Base-by-base conservation (phyloP, 2,329 filamentous ascomycete genomes). In the Huntiella bhutanensis region DNA sequence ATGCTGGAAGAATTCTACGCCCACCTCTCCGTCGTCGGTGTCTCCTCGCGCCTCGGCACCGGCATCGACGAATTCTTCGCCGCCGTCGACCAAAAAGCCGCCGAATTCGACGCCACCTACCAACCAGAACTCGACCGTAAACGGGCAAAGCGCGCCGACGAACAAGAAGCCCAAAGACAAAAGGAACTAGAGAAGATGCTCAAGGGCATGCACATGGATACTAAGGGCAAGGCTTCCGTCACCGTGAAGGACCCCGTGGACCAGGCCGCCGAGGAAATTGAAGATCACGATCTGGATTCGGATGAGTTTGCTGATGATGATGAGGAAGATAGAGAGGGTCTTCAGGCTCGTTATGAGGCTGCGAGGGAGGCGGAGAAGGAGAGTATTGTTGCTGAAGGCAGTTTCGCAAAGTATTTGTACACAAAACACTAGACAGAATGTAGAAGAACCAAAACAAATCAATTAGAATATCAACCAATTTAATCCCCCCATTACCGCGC, bases 1-100 rank as follows among this genome's bases (percentile, higher is more conserved):
- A 85, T 98, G 72, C 68, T 98, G 33, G 91, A 98, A 57, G 91
- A 98, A 60, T 98, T 98, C 58, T 98, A 98, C 62, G 79, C 84
- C 35, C 86, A 96, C 57, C 67, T 98, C 33, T 92, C 77, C 57
- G 83, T 98, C 6, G 88, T 98, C 0, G 86, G 81, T 0, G 92
- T 98, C 10, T 93, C 84, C 54, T 82, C 86, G 5, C 88, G 94
- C 75, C 84, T 88, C 0, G 91, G 91, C 16, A 79, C 82, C 0
- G 92, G 91, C 3, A 75, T 98, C 32, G 82, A 92, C 49, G 85
- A 93, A 17, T 98, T 98, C 62, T 96, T 98, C 59, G 73, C 77
- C 37, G 86, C 88, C 0, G 87, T 98, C 1, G 70, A 81, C 53
- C 77, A 81, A 51, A 98, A 98, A 67, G 77, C 80, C 17, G 71